Conservation (phyloP, 2,329 filamentous ascomycete species). For the Orbilia javanica region DNA sequence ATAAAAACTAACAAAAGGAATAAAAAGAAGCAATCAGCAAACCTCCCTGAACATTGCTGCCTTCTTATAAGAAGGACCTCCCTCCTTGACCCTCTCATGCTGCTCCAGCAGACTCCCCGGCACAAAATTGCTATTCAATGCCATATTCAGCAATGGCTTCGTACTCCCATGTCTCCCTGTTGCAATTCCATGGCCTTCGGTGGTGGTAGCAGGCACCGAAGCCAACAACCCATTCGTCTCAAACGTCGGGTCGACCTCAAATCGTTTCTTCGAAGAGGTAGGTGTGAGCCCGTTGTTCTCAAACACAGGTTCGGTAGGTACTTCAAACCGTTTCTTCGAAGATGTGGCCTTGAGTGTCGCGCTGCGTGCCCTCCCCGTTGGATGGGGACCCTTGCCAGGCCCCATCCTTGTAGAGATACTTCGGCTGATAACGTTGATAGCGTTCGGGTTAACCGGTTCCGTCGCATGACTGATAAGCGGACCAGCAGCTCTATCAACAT, state of each 20-base stretch:
- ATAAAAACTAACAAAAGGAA: constrained; percentile 6
- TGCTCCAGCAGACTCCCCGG: constrained; percentile 54
- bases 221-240: constrained; percentile 54
- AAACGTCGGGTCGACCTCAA: constrained; percentile 34
- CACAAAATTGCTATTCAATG: constrained; percentile 51
- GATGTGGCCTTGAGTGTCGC: constrained; percentile 38
- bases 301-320: constrained; percentile 7
- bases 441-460: constrained; percentile 29
- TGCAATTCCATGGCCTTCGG: constrained; percentile 39
- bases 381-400: not conserved
- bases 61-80: constrained; percentile 48
- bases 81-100: constrained; percentile 52
- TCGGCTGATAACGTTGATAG: constrained; percentile 22
- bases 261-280: constrained; percentile 38
- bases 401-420: constrained; percentile 55
- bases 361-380: constrained; percentile 34
- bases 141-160: constrained; percentile 51
- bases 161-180: constrained; percentile 39
- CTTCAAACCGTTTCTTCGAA: constrained; percentile 33
- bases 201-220: constrained; percentile 25
- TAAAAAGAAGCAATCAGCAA: constrained; percentile 15
- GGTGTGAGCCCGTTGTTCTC: constrained; percentile 15
- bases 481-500: constrained; percentile 40
- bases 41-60: constrained; percentile 30
- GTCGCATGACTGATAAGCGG: constrained; percentile 52